Base-by-base conservation (phyloP, 257 asterid species). In the Asclepias syriaca region DNA sequence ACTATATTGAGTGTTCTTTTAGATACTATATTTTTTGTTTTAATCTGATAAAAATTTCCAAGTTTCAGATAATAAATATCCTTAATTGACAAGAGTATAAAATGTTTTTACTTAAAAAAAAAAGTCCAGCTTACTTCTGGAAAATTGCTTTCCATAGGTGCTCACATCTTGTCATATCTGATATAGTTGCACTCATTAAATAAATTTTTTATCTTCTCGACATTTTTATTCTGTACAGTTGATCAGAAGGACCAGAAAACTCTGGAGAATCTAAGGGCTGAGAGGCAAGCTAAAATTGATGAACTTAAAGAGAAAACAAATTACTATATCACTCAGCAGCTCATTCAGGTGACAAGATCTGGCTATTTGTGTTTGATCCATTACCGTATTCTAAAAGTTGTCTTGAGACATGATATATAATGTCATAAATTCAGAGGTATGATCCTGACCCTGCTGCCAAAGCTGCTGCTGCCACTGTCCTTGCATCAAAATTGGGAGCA, bases 301-400 rank as follows among this genome's bases (percentile, higher is more conserved):
- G 98, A 93, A 79, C 86, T 93, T 70, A 93, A 93, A 81, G 98
- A 93, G 88, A 91, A 82, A 81, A 85, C 97, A 50, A 93, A 93
- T 73, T 93, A 86, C 84, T 93, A 93, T 79, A 76, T 68, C 3
- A 91, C 96, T 18, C 98, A 91, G 82, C 97, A 89, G 81, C 84
- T 93, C 68, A 93, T 93, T 81, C 96, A 93, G 96, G 97, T 93
- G 78, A 77, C 70, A 68, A 66, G 27, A 13, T 66, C 43, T 24
- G 39, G 51, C 65, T 32, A 34, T 11, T 58, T 32, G 13, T 60
- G 8, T 55, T 66, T 58, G 27, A 50, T 70, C 50, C 22, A 59
- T 65, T 54, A 46, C 53, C 15, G 19, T 46, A 21, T 24, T 22
- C 39, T 11, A 49, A 29, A 54, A 19, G 43, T 6, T 63, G 22